A percentile compares a stretch with the other conserved stretches of the same genome.
phyloP scores from a whole-genome alignment of 2,329 filamentous ascomycete species.

The Fusarium lateritium region DNA sequence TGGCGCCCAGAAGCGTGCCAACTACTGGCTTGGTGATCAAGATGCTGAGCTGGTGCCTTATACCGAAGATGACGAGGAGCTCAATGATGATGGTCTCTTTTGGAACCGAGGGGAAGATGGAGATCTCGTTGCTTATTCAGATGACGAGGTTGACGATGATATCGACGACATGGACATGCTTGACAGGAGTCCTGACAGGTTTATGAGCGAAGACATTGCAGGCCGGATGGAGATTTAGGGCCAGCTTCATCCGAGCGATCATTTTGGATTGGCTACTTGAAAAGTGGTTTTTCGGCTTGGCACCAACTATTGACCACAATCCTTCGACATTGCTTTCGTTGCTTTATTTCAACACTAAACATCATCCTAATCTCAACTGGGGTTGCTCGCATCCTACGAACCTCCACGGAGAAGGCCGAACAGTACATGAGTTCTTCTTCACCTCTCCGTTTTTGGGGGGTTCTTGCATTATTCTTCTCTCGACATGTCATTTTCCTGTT shows the following conservation, averaged over 20 bases:
- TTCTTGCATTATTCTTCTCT: slow-evolving; percentile 20
- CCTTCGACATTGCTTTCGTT: slow-evolving; percentile 22
- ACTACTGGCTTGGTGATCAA: slow-evolving; percentile 87
- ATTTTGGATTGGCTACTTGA: slow-evolving; percentile 3
- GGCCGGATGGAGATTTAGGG: slow-evolving; percentile 73
- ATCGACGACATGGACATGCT: slow-evolving; percentile 59
- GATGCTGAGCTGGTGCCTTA: slow-evolving; percentile 64
- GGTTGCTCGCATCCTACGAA: slow-evolving; percentile 15
- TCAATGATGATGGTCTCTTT: slow-evolving; percentile 65
- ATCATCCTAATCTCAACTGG: slow-evolving; percentile 29
- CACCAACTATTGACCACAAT: neutral
- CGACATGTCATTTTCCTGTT: slow-evolving; percentile 30
- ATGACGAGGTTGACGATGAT: slow-evolving; percentile 66
- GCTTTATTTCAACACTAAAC: slow-evolving; percentile 40
- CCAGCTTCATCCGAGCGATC: slow-evolving; percentile 8
- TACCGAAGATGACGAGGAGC: slow-evolving; percentile 64
- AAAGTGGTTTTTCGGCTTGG: slow-evolving; percentile 7
- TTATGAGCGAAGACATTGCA: slow-evolving; percentile 75
- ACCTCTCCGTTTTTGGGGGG: slow-evolving; percentile 26
- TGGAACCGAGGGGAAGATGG: slow-evolving; percentile 73
- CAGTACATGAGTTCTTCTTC: slow-evolving; percentile 26
- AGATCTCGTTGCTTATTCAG: slow-evolving; percentile 67
- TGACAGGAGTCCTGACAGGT: slow-evolving; percentile 64
- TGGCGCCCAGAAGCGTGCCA: slow-evolving; percentile 77
- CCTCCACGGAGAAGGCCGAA: slow-evolving; percentile 11